phyloP scores from a whole-genome alignment of 331 rosid genomes.

The Acacia pycnantha region DNA sequence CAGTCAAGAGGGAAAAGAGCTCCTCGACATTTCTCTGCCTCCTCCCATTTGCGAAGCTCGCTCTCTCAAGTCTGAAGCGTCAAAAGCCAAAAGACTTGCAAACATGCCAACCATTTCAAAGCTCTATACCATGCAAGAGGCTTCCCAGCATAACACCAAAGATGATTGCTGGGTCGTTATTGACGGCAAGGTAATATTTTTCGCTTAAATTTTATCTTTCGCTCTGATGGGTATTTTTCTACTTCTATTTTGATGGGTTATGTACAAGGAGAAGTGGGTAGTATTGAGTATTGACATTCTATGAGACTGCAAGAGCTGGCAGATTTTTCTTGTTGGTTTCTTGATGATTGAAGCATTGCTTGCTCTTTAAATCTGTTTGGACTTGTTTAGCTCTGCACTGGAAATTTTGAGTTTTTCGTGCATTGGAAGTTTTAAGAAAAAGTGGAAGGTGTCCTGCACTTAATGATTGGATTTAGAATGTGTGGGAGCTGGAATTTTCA shows the following conservation, averaged over 20 bases:
- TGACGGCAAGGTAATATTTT: slow-evolving; percentile 54
- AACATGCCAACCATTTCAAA: slow-evolving; percentile 51
- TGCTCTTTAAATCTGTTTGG: background rate
- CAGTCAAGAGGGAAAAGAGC: background rate
- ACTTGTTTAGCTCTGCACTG: background rate
- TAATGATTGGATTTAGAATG: background rate
- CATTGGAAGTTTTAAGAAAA: background rate
- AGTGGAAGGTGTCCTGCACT: background rate
- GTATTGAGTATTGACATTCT: background rate
- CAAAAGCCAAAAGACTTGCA: background rate
- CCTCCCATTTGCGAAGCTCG: background rate
- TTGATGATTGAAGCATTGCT: background rate
- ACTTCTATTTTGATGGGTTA: background rate
- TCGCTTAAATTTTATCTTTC: background rate
- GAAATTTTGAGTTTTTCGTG: background rate
- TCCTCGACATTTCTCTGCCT: background rate
- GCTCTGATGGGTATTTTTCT: background rate
- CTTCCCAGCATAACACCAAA: slow-evolving; percentile 49
- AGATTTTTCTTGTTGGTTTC: background rate
- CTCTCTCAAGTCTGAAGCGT: background rate
- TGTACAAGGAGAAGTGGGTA: too few species aligned
- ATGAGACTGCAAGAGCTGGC: too few species aligned
- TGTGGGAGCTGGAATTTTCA: background rate
- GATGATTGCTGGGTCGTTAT: slow-evolving; percentile 68
- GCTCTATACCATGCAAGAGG: slow-evolving; percentile 53